Conservation (phyloP, 2,329 filamentous ascomycete genomes). For the Helotiales sp. region DNA sequence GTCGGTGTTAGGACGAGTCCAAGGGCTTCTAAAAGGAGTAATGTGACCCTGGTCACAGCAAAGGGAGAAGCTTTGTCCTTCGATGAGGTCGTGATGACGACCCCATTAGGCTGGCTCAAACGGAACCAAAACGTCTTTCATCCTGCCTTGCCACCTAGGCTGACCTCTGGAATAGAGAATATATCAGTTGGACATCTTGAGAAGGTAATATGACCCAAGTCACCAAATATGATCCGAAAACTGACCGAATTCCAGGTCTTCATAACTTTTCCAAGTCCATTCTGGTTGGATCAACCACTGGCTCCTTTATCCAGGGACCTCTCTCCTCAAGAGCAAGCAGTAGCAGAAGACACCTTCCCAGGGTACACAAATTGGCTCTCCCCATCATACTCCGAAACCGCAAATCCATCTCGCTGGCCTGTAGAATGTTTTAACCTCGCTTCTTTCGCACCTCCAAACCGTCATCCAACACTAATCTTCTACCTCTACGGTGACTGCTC, state of each 20-base stretch:
- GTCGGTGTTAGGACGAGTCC: slow-evolving; percentile 16
- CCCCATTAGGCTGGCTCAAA: slow-evolving; percentile 52
- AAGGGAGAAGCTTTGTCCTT: slow-evolving; percentile 24
- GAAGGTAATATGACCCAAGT: slow-evolving; percentile 41
- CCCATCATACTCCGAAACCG: slow-evolving; percentile 53
- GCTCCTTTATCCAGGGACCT: background rate
- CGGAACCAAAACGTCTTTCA: slow-evolving; percentile 41
- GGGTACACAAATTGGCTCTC: slow-evolving; percentile 62
- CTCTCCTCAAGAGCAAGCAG: slow-evolving; percentile 1
- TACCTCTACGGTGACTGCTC: slow-evolving; percentile 54
- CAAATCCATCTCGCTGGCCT: slow-evolving; percentile 54
- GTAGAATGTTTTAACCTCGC: slow-evolving; percentile 65
- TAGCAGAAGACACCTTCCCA: slow-evolving; percentile 20
- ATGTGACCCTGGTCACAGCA: slow-evolving; percentile 21
- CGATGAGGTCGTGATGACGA: slow-evolving; percentile 50
- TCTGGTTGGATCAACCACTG: slow-evolving; percentile 47
- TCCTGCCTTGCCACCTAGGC: slow-evolving; percentile 43
- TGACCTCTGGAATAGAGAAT: slow-evolving; percentile 47
- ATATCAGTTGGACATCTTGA: slow-evolving; percentile 44
- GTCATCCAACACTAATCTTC: slow-evolving; percentile 68
- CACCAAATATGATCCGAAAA: background rate
- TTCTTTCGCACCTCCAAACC: slow-evolving; percentile 46
- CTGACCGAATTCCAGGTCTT: slow-evolving; percentile 27
- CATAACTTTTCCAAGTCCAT: slow-evolving; percentile 60
- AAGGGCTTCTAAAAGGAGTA: slow-evolving; percentile 3